These are phyloP conservation scores for Microbotryum intermedium DNA, from an alignment of 1,284 basidiomycete species.

Conservation along the genomic window DNA sequence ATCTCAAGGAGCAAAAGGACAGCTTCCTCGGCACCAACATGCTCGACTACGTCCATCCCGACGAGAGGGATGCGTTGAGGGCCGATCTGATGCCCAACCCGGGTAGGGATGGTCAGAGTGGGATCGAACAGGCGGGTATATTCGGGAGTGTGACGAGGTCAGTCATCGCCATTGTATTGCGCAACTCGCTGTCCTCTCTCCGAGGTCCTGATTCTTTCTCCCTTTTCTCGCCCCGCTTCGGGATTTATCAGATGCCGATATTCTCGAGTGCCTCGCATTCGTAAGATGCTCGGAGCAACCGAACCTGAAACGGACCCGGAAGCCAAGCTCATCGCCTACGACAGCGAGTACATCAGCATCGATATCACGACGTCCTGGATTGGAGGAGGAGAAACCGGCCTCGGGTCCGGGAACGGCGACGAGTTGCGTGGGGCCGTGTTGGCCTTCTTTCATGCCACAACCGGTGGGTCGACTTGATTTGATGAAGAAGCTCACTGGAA, in stretches of 20 bases:
- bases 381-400: slow-evolving; percentile 35
- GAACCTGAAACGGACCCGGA: slow-evolving; percentile 36
- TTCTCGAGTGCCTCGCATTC: slow-evolving; percentile 42
- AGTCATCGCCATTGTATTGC: slow-evolving; percentile 33
- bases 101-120: slow-evolving; percentile 54
- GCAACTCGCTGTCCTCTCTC: neutral
- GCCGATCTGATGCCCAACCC: slow-evolving; percentile 18
- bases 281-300: slow-evolving; percentile 42
- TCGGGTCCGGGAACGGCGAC: neutral
- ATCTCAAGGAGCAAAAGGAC: slow-evolving; percentile 64
- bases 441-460: slow-evolving; percentile 87
- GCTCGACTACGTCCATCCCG: slow-evolving; percentile 80
- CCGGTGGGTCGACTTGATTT: slow-evolving; percentile 35
- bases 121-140: slow-evolving; percentile 67
- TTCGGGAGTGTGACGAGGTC: slow-evolving; percentile 88
- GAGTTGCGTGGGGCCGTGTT: slow-evolving; percentile 69
- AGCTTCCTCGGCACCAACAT: slow-evolving; percentile 64
- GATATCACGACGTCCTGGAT: slow-evolving; percentile 94
- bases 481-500: no score
- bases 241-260: slow-evolving; percentile 43
- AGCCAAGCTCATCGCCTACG: slow-evolving; percentile 12
- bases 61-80: slow-evolving; percentile 55
- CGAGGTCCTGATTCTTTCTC: no score
- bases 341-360: slow-evolving; percentile 64
- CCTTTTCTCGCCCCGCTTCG: neutral